Conservation (phyloP, 1,139 yeast species). For the Scheffersomyces parashehatae region DNA sequence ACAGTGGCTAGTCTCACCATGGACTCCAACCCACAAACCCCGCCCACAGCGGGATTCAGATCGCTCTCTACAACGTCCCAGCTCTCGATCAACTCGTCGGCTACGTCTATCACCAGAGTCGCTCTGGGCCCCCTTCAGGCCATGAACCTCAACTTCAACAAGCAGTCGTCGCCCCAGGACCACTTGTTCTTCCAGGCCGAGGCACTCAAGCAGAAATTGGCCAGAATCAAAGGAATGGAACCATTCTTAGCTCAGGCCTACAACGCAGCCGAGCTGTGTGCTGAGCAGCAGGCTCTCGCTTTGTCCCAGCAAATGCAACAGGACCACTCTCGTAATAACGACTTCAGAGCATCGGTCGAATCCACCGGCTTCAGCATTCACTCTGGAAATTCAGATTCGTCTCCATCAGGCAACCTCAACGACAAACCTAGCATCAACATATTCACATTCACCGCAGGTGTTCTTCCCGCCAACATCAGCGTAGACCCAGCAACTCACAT, state of each 20-base stretch:
- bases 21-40: too few relatives aligned
- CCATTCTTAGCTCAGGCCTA: slow-evolving; percentile 65
- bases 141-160: slow-evolving; percentile 52
- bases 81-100: slow-evolving; percentile 27
- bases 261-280: slow-evolving; percentile 57
- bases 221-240: slow-evolving; percentile 66
- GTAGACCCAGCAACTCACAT: slow-evolving; percentile 93
- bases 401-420: slow-evolving; percentile 11
- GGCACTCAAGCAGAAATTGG: slow-evolving; percentile 57
- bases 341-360: slow-evolving; percentile 31
- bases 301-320: slow-evolving; percentile 39
- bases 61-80: slow-evolving; percentile 39
- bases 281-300: slow-evolving; percentile 72
- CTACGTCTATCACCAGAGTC: slow-evolving; percentile 36
- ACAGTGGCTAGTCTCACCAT: too few relatives aligned
- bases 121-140: slow-evolving; percentile 46
- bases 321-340: slow-evolving; percentile 14
- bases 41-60: slow-evolving; percentile 30
- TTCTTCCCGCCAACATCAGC: slow-evolving; percentile 66
- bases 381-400: slow-evolving; percentile 20
- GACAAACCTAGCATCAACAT: slow-evolving; percentile 29
- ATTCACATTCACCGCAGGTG: slow-evolving; percentile 72
- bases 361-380: slow-evolving; percentile 26
- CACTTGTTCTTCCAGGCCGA: slow-evolving; percentile 76
- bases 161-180: slow-evolving; percentile 63